phyloP scores from a whole-genome alignment of 2,329 filamentous ascomycete species.

The Colletotrichum gloeosporioides region DNA sequence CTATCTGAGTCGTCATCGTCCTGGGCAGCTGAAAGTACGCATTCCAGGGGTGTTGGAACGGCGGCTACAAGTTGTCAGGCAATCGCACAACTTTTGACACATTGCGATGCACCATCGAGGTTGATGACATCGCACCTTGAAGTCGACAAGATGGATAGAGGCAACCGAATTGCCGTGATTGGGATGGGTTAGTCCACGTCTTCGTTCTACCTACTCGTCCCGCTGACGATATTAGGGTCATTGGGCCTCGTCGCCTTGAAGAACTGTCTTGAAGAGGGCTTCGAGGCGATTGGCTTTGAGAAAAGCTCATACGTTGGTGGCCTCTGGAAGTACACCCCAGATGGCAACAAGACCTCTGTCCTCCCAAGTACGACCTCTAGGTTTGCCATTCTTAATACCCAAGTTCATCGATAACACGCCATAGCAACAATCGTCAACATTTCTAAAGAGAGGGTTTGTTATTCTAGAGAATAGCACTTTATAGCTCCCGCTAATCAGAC shows the following conservation, averaged over 20 bases:
- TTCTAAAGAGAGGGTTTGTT: slow-evolving; percentile 33
- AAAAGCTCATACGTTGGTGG: slow-evolving; percentile 44
- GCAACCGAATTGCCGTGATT: slow-evolving; percentile 28
- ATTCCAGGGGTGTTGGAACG: not conserved
- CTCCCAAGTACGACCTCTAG: slow-evolving; percentile 30
- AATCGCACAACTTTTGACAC: not conserved
- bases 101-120: too few relatives aligned
- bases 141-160: not conserved
- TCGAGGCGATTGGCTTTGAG: slow-evolving; percentile 48
- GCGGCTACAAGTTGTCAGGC: not conserved
- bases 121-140: too few relatives aligned
- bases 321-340: slow-evolving; percentile 44
- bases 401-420: not conserved
- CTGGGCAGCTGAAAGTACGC: not conserved
- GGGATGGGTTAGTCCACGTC: slow-evolving; percentile 24
- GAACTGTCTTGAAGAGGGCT: slow-evolving; percentile 48
- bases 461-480: not conserved
- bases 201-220: not conserved
- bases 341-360: slow-evolving; percentile 41
- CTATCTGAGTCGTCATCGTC: not conserved
- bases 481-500: not conserved
- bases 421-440: slow-evolving; percentile 36
- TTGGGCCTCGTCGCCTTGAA: slow-evolving; percentile 46
- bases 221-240: slow-evolving; percentile 27
- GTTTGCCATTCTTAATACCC: not conserved